Base-by-base conservation (phyloP, 73 alveolate genomes). In the Paramecium primaurelia region DNA sequence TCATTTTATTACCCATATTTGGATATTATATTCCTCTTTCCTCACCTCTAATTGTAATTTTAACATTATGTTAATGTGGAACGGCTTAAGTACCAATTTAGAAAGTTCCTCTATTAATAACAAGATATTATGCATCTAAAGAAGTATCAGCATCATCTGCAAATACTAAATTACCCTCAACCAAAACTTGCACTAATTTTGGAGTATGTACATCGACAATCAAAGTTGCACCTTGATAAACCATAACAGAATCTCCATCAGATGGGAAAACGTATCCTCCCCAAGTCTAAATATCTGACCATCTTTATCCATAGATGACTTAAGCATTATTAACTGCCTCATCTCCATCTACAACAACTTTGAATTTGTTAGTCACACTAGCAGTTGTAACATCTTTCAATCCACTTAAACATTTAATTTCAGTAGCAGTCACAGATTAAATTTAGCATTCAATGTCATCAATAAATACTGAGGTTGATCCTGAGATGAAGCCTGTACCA, bases 241-340 rank as follows among this genome's bases (percentile, higher is more conserved):
- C 88, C 58, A 58, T 69, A 0, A 95, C 93, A 8, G 95, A 49
- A 37, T 95, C 98, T 4, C 96, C 96, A 58, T 86, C 95, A 6
- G 86, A 42, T 44, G 98, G 98, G 40, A 94, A 87, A 64, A 95
- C 95, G 54, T 94, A 97, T 22, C 95, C 94, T 38, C 98, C 98
- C 98, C 98, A 95, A 40, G 98, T 95, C 4, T 71, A 28, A 11
- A 77, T 20, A 12, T 75, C 93, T 28, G 97, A 92, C 97, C 97
- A 95, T 26, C 45, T 38, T 40, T 89, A 69, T 16, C 93, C 97
- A 69, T 95, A 95, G 18, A 73, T 68, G 64, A 80, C 73, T n/a
- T 75, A 30, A 6, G 93, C 97, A 38, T 94, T 59, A 58, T 92
- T 93, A 0, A 92, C 95, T 22, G 93, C 93, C 16, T 3, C 11